phyloP scores from a whole-genome alignment of 2,329 filamentous ascomycete genomes.

The Helicocarpus griseus region DNA sequence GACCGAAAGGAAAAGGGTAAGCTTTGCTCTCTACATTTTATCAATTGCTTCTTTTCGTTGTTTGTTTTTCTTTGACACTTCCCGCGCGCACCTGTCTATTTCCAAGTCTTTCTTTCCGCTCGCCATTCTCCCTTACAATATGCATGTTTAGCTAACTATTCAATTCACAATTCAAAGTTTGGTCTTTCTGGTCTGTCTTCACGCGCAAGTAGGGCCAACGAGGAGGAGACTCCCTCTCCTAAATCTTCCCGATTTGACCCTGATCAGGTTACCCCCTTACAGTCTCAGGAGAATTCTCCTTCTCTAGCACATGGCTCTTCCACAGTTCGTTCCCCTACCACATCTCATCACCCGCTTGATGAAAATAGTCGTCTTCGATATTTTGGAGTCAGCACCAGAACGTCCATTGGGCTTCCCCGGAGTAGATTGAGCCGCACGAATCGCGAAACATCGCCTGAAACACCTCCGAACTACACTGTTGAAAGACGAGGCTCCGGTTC shows the following conservation, averaged over 20 bases:
- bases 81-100: not conserved
- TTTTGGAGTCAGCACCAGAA: slow-evolving; percentile 25
- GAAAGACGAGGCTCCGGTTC: slow-evolving; percentile 10
- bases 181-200: slow-evolving; percentile 29
- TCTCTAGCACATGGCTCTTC: slow-evolving; percentile 20
- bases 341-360: slow-evolving; percentile 32
- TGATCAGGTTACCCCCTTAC: slow-evolving; percentile 25
- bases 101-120: not conserved
- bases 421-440: slow-evolving; percentile 28
- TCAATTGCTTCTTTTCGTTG: not conserved
- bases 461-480: slow-evolving; percentile 16
- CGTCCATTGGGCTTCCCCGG: slow-evolving; percentile 26
- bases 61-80: not conserved
- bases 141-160: slow-evolving; percentile 13
- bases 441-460: slow-evolving; percentile 26
- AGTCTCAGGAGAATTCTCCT: slow-evolving; percentile 24
- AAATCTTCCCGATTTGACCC: slow-evolving; percentile 23
- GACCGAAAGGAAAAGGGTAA: slow-evolving; percentile 23
- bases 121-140: not conserved
- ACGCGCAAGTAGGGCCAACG: slow-evolving; percentile 21
- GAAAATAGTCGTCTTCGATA: slow-evolving; percentile 27
- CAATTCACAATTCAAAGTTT: slow-evolving; percentile 24
- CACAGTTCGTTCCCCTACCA: slow-evolving; percentile 21
- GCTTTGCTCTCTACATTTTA: slow-evolving; percentile 2
- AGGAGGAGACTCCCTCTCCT: slow-evolving; percentile 29